Evolutionary conservation across 169 alveolate genomes (phyloP), one percentile per base, ranked within the genome.

Genomic region (Plasmodium fragile): DNA sequence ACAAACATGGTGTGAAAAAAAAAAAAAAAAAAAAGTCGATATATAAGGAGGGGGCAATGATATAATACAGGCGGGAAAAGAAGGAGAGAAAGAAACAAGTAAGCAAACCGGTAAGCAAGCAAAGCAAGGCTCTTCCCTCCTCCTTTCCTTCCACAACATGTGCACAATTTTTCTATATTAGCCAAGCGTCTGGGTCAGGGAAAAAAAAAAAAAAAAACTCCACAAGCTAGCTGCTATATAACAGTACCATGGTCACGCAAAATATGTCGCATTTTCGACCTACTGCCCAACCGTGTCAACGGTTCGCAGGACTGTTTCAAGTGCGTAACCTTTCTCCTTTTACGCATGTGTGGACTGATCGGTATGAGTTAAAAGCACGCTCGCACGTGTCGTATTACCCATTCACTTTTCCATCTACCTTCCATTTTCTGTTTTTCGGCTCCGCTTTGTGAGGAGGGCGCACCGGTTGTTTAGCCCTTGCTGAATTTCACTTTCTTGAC

Each of bases 401-500:
- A 49, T 49, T 13, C 22, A 7, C 52, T 7, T 41, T 7, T 41
- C 52, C 52, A 41, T 41, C 52, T 0, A 3, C 2, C 8, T 41
- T 13, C 75, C 75, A 18, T 22, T 5, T 65, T 8, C 16, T 22
- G 10, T 65, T 65, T n/a, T 22, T 65, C 36, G n/a, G 75, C 36
- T 65, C 5, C 13, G 18, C 75, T 0, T 0, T 41, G 18, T 28
- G 11, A 0, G 22, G 59, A 13, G 59, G 3, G 22, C 6, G 59
- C 18, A 49, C 59, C 59, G 25, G 59, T 49, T 49, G 59, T 49
- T 49, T 13, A 49, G 2, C 59, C 59, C 59, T 49, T 49, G 59
- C 59, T 49, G 13, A 13, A 49, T 25, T 2, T 65, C 75, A 25
- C 43, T 41, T 90, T 90, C 59, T 90, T 90, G 10, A 30, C 39